Base-by-base conservation (phyloP, 176 grass and related monocot genomes). In the Eragrostis curvula region DNA sequence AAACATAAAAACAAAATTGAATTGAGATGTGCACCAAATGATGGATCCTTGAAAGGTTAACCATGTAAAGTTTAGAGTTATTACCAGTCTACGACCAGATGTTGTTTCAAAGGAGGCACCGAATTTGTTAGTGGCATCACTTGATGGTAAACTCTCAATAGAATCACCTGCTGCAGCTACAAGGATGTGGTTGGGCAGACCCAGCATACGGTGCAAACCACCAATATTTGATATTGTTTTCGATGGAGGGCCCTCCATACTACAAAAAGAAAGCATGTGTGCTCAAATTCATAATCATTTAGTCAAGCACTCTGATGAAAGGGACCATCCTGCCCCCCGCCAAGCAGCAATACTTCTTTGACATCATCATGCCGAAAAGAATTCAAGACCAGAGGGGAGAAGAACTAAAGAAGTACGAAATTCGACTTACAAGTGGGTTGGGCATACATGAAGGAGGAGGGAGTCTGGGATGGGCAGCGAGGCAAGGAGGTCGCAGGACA, bases 101-200 rank as follows among this genome's bases (percentile, higher is more conserved):
- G 92, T 92, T 75, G 90, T 98, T 85, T 98, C 92, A 73, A 98
- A 98, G 18, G 96, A 89, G 11, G 96, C 90, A 40, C 95, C 95
- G 42, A 89, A 83, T 69, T 94, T 95, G 68, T 93, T 98, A 44
- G 84, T 84, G 71, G 86, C 64, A 15, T 87, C 92, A 79, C 88
- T 79, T 49, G 91, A 80, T 74, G 96, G 90, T 45, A 98, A 80
- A 86, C 96, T 95, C 56, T 91, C 90, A 16, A 93, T 86, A 74
- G 92, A 93, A 87, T 98, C 96, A 66, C 92, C 79, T 60, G 92
- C 80, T 6, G 90, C 87, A 25, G 96, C 96, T 66, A 98, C 29
- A 21, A 98, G 88, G 79, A 95, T 79, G 86, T 86, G 88, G 44
- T 89, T 84, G 18, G 89, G 92, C 32, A 98, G 29, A 68, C 95